Conservation (phyloP, 257 asterid genomes). For the Salvia splendens region DNA sequence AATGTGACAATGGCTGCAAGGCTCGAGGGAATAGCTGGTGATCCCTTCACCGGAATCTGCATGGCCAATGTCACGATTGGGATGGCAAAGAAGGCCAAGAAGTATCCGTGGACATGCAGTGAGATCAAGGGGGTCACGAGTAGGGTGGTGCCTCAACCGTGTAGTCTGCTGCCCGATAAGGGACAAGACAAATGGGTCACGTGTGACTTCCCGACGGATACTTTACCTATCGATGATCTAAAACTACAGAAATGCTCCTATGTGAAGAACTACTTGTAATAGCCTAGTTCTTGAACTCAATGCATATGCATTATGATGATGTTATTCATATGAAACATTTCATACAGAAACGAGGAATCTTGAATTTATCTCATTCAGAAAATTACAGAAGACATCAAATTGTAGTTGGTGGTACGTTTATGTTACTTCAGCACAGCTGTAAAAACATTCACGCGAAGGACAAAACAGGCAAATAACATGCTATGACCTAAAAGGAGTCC, state of each 20-base stretch:
- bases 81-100: slow-evolving; percentile 67
- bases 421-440: slow-evolving; percentile 35
- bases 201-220: slow-evolving; percentile 61
- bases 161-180: slow-evolving; percentile 23
- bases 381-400: slow-evolving; percentile 21
- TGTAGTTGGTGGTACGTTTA: slow-evolving; percentile 22
- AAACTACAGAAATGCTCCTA: slow-evolving; percentile 57
- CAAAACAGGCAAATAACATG: slow-evolving; percentile 23
- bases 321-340: slow-evolving; percentile 13
- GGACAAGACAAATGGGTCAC: slow-evolving; percentile 39
- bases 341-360: slow-evolving; percentile 10
- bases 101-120: slow-evolving; percentile 71
- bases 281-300: slow-evolving; percentile 16
- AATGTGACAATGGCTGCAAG: slow-evolving; percentile 70
- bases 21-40: slow-evolving; percentile 50
- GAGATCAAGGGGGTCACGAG: slow-evolving; percentile 61
- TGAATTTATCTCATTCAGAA: slow-evolving; percentile 28
- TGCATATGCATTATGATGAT: not conserved
- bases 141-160: slow-evolving; percentile 66
- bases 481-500: slow-evolving; percentile 27
- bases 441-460: slow-evolving; percentile 34
- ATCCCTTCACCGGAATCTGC: slow-evolving; percentile 77
- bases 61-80: slow-evolving; percentile 72
- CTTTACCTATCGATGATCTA: too few species aligned
- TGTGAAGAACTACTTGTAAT: slow-evolving; percentile 35